Percentiles rank a stretch among this genome's conserved stretches.
These are phyloP conservation scores for Chrysochromulina tobinii DNA, from an alignment of 78 protist species.

Conservation along the genomic window DNA sequence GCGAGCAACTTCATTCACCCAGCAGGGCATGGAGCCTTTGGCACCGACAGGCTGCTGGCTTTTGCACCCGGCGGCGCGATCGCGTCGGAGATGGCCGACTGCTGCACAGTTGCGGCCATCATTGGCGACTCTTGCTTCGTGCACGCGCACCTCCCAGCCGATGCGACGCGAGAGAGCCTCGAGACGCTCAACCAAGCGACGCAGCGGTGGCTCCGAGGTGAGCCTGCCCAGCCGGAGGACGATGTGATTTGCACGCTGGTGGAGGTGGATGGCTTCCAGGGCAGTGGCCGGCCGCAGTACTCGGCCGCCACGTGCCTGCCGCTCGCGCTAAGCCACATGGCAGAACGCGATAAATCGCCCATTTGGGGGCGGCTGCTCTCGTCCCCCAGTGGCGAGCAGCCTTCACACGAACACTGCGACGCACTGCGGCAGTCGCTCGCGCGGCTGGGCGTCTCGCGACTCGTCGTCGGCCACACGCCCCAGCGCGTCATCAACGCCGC, in stretches of 20 bases:
- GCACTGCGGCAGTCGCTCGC: background rate
- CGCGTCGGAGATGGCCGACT: background rate
- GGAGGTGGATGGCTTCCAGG: too few relatives aligned
- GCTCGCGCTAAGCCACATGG: too few relatives aligned
- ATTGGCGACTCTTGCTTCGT: background rate
- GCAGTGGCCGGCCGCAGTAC: background rate
- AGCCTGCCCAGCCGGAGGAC: too few relatives aligned
- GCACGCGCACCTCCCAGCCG: background rate
- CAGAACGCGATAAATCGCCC: background rate
- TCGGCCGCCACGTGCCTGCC: background rate
- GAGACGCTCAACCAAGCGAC: background rate
- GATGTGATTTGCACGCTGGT: too few relatives aligned
- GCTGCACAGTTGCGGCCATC: background rate
- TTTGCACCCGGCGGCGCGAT: background rate
- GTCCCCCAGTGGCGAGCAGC: background rate
- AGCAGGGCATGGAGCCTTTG: background rate
- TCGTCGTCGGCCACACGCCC: slow-evolving; percentile 51
- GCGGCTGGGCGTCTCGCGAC: background rate
- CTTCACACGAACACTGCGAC: background rate
- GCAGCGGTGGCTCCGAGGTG: background rate
- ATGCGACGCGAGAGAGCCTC: background rate
- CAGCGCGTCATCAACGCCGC: background rate
- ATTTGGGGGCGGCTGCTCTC: background rate
- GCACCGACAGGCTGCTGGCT: background rate
- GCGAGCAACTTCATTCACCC: background rate